Base-by-base conservation (phyloP, 2,329 filamentous ascomycete species). In the Sclerotinia spermophila region DNA sequence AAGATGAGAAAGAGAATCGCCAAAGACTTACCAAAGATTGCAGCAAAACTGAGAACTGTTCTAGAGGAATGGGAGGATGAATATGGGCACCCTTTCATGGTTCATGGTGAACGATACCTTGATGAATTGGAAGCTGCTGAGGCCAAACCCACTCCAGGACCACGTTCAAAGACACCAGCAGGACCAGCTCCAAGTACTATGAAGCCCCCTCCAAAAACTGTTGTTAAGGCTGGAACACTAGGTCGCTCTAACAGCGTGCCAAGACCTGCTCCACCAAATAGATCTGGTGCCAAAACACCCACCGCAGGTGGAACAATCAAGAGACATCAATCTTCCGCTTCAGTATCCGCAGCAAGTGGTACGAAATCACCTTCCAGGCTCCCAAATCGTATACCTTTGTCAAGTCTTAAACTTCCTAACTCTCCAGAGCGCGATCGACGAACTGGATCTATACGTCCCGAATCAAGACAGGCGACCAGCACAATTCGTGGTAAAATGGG, bases 1-100 rank as follows among this genome's bases (percentile, higher is more conserved):
- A 99, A 98, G 86, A 97, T 97, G 93, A 90, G 96, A 72, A 99
- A 99, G 87, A 88, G 94, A 71, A 97, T 99, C 73, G 87, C 94
- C 38, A 99, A 98, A 81, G 96, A 99, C 79, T 84, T 99, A 42
- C 96, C 96, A 70, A 98, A 97, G 83, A 86, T 99, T 58, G 90
- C 95, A 71, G 86, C 86, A 0, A 94, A 98, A n/a, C 83, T 99
- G 71, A 87, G 88, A 74, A 95, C 90, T 79, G 85, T 87, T n/a
- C 86, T 99, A 40, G 92, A 95, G 79, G 83, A 86, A 60, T 99
- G 93, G 90, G 96, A 99, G 79, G 91, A 97, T 68, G 96, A 98
- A 78, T 97, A 95, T 79, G 95, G 94, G 4, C 89, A 94, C 17
- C 93, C 94, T 5, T 99, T 99, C 84, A 84, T 96, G 60, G 94